Base-by-base conservation (phyloP, 805 yeast species). In the Candida yuanshanica region DNA sequence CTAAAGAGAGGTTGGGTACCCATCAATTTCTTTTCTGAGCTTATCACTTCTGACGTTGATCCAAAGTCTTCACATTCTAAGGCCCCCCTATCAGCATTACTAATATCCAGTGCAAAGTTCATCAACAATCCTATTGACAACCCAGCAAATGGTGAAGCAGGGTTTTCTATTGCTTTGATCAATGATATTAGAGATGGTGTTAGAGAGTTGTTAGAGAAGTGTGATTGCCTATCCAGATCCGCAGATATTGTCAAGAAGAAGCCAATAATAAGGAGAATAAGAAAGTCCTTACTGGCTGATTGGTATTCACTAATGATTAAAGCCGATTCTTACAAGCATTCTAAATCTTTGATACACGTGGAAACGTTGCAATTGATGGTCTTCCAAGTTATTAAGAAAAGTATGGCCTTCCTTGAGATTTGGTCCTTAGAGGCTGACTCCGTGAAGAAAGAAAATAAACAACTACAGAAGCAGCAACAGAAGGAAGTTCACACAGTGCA, bases 1-100 rank as follows among this genome's bases (percentile, higher is more conserved):
- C 65, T 80, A 38, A 71, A 72, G 51, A 64, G 88, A 47, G 95
- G 95, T 14, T 85, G 95, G 95, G 86, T 84, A 14, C 95, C 95
- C 4, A 80, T 85, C 72, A 85, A 84, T 55, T 85, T 82, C 62
- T 85, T 84, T 53, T 64, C 79, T 5, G 70, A 66, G 44, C 56
- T 65, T 4, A 52, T 78, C 4, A 60, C 59, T 10, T 56, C 60
- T 10, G 52, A 47, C 4, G 11, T n/a, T 16, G 33, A 9, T 11
- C 34, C 23, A 24, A 38, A 45, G 40, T 27, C 39, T 9, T 17
- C 35, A 21, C 44, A 33, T 23, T 44, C 75, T n/a, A 67, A 75
- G 43, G 56, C 56, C n/a, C 83, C 83, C 21, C 58, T 84, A 47
- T 68, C 65, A 45, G 72, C 72, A 18, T 60, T 83, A 20, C 67